Percentiles rank a stretch among this genome's conserved stretches.
These are phyloP conservation scores for Agaricus blazei DNA, from an alignment of 768 basidiomycete species.

Conservation along the genomic window DNA sequence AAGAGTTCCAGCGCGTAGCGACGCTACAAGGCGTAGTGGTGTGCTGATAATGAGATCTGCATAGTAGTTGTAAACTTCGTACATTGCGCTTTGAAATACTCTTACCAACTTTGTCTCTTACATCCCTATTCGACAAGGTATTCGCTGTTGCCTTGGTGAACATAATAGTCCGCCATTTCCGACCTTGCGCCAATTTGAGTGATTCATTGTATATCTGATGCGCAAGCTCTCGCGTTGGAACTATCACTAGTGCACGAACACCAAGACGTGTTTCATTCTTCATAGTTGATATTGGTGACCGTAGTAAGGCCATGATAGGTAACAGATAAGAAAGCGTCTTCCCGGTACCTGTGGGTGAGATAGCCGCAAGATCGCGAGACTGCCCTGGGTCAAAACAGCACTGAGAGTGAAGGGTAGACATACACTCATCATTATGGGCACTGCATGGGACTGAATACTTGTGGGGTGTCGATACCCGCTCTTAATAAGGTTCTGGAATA, in stretches of 20 bases:
- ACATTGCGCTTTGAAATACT: slow-evolving; percentile 13
- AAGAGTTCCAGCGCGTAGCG: slow-evolving; percentile 63
- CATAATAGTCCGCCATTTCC: slow-evolving; percentile 78
- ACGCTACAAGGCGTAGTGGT: slow-evolving; percentile 81
- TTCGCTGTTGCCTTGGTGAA: slow-evolving; percentile 89
- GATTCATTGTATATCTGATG: slow-evolving; percentile 94
- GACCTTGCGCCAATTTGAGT: slow-evolving; percentile 71
- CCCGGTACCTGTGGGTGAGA: slow-evolving; percentile 96
- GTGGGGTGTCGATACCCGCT: slow-evolving; percentile 68
- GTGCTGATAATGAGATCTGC: slow-evolving; percentile 90
- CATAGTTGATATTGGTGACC: slow-evolving; percentile 32
- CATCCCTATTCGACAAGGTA: slow-evolving; percentile 68
- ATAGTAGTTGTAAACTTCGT: slow-evolving; percentile 1
- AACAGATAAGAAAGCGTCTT: slow-evolving; percentile 93
- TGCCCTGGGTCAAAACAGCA: slow-evolving; percentile 20
- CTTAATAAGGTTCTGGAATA: slow-evolving; percentile 59
- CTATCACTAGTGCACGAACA: slow-evolving; percentile 74
- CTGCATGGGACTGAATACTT: slow-evolving; percentile 74
- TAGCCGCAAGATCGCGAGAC: slow-evolving; percentile 85
- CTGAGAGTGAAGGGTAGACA: slow-evolving; percentile 14
- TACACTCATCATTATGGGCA: slow-evolving; percentile 79
- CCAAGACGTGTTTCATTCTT: slow-evolving; percentile 36
- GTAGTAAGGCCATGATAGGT: slow-evolving; percentile 67
- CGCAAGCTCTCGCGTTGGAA: slow-evolving; percentile 93
- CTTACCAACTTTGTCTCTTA: slow-evolving; percentile 73